A percentile compares a stretch with the other conserved stretches of the same genome.
Evolutionary conservation across 805 yeast species (phyloP).

Genomic region (Jamesozyma lodderae): DNA sequence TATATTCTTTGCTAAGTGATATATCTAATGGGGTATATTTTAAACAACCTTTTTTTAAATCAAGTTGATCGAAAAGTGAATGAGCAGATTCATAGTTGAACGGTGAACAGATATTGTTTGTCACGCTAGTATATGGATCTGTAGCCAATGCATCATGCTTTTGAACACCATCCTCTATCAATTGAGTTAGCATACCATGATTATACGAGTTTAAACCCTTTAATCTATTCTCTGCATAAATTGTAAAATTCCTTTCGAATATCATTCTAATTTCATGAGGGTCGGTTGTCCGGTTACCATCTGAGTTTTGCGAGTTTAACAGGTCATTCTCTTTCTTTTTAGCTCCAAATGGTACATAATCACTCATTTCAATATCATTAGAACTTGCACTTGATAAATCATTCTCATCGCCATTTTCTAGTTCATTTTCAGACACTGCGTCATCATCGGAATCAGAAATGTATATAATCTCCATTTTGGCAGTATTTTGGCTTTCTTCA

Average conservation of each 20-base stretch:
- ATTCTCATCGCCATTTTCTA: neutral
- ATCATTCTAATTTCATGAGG: conserved; percentile 5
- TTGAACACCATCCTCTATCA: conserved; percentile 19
- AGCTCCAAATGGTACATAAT: conserved; percentile 1
- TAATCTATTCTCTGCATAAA: conserved; percentile 8
- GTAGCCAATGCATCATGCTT: conserved; percentile 14
- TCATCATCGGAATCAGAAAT: conserved; percentile 10
- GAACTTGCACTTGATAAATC: neutral
- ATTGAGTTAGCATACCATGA: conserved; percentile 7
- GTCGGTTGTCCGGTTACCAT: neutral
- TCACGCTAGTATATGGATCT: conserved; percentile 15
- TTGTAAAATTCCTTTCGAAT: conserved; percentile 13
- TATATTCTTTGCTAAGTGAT: neutral
- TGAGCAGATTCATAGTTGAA: conserved; percentile 21
- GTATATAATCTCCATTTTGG: conserved; percentile 11
- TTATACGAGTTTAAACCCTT: conserved; percentile 4
- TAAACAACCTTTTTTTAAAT: conserved; percentile 17
- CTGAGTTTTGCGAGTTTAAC: neutral
- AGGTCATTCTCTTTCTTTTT: neutral
- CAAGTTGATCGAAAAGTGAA: conserved; percentile 18
- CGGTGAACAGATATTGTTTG: conserved; percentile 25
- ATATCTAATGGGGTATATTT: conserved; percentile 8
- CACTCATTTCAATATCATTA: neutral
- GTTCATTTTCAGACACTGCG: neutral
- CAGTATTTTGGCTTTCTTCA: neutral